Evolutionary conservation across 2,329 filamentous ascomycete species (phyloP), one percentile per base, ranked within the genome.

Genomic region (Fusarium chlamydosporum): DNA sequence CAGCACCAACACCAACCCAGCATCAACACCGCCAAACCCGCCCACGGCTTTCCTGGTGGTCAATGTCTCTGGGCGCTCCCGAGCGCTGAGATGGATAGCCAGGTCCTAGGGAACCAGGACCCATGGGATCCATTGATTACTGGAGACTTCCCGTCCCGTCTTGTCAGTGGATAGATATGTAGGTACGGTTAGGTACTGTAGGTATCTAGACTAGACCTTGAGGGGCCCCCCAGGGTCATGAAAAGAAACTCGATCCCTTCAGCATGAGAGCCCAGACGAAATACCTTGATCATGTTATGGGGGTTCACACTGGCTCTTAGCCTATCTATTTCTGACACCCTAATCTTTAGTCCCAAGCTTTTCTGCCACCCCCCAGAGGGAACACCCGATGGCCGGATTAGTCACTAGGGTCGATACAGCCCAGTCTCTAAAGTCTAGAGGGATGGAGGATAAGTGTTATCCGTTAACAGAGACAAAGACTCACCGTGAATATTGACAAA

Each of bases 141-240:
- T 65, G 65, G 65, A 68, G 48, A 65, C 65, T 65, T 68, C 65
- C 65, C 65, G 65, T 68, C 65, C 65, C 65, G 65, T 68, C 59
- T 54, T 68, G 54, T 61, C 65, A 68, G 59, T 68, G 59, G 59
- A 61, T 51, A 54, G 42, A 27, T 29, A 45, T 23, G 23, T 26
- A 9, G 23, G 34, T 43, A 52, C 56, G n/a, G n/a, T n/a, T n/a
- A n/a, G n/a, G n/a, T n/a, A n/a, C n/a, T n/a, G n/a, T n/a, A n/a
- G n/a, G n/a, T n/a, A n/a, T n/a, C n/a, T n/a, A n/a, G n/a, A n/a
- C 40, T 55, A 59, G 52, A 46, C 51, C 60, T 38, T 54, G 40
- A 26, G 41, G 40, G 58, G 38, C 23, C 23, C 23, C 23, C 23
- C 23, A 23, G 23, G 23, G 23, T 23, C 23, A 23, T 23, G 23